Evolutionary conservation across 805 yeast genomes (phyloP).

Genomic region (Ogataea haglerorum): DNA sequence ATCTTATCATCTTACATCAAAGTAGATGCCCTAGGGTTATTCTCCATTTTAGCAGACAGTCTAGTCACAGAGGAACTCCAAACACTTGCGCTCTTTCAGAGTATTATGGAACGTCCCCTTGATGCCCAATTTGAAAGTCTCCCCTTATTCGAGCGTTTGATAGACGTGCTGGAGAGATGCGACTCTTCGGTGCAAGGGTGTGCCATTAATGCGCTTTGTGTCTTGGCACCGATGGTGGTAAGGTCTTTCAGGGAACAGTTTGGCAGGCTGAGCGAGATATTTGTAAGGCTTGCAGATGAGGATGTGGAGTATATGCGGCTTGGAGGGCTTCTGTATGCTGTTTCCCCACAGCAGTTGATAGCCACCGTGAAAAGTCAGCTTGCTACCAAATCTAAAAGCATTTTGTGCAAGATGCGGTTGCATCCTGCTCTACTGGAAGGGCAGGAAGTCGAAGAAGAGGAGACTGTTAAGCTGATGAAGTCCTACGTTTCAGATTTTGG

Average conservation of each 20-base stretch:
- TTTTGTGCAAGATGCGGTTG: not conserved
- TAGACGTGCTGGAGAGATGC: slow-evolving; percentile 38
- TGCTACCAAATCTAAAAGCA: not conserved
- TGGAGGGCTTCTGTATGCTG: slow-evolving; percentile 2
- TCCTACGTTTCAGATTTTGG: not conserved
- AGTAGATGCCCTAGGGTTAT: slow-evolving; percentile 36
- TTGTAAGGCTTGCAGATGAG: not conserved
- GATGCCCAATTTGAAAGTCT: slow-evolving; percentile 36
- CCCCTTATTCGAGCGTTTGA: slow-evolving; percentile 35
- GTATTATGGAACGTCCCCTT: slow-evolving; percentile 31
- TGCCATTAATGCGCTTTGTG: slow-evolving; percentile 4
- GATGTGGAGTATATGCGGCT: slow-evolving; percentile 1
- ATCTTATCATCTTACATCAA: slow-evolving; percentile 43
- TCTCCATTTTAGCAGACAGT: slow-evolving; percentile 35
- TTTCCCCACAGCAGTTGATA: not conserved
- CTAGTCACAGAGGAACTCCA: slow-evolving; percentile 19
- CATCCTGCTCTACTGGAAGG: slow-evolving; percentile 1
- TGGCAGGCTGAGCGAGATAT: not conserved
- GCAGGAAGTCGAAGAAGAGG: not conserved
- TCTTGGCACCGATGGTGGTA: not conserved
- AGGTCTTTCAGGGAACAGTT: not conserved
- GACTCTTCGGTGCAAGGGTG: not conserved
- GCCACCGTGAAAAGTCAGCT: not conserved
- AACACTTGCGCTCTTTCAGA: not conserved
- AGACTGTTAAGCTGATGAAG: not conserved